phyloP scores from a whole-genome alignment of 495 filamentous ascomycete genomes.

The Penicillium longicatenatum region DNA sequence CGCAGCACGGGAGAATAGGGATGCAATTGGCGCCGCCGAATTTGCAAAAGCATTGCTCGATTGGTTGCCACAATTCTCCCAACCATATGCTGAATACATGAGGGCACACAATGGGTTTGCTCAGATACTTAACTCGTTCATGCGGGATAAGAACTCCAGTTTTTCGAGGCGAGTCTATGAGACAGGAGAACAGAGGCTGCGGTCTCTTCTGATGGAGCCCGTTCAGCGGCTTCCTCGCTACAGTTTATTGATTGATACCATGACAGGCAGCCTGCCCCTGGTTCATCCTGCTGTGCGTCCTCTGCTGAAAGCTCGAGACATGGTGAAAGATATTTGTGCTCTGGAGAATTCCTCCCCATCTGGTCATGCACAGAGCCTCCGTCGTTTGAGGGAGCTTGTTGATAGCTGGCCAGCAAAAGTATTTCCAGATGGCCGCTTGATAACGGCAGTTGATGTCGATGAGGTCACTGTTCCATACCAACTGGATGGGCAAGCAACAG shows the following conservation, averaged over 20 bases:
- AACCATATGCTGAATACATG: constrained; percentile 90
- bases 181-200: constrained; percentile 86
- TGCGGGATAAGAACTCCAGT: constrained; percentile 72
- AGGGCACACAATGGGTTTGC: constrained; percentile 81
- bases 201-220: constrained; percentile 93
- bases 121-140: constrained; percentile 71
- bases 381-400: constrained; percentile 72
- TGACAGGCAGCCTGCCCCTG: constrained; percentile 78
- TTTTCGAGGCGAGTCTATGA: constrained; percentile 77
- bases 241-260: constrained; percentile 93
- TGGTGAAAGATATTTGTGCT: constrained; percentile 93
- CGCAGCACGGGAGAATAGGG: constrained; percentile 50
- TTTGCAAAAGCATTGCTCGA: constrained; percentile 79
- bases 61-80: constrained; percentile 88
- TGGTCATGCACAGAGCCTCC: constrained; percentile 69
- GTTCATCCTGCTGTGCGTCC: constrained; percentile 78
- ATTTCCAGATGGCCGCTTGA: constrained; percentile 74
- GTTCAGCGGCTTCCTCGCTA: constrained; percentile 95
- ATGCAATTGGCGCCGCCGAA: constrained; percentile 71
- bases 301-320: constrained; percentile 83
- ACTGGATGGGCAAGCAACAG: constrained; percentile 32
- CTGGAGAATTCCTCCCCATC: constrained; percentile 66
- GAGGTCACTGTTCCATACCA: constrained; percentile 77
- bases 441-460: constrained; percentile 79
- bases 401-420: constrained; percentile 77